A percentile compares a stretch with the other conserved stretches of the same genome.
Evolutionary conservation across 345 rosid genomes (phyloP).

Genomic region (Bretschneidera sinensis): DNA sequence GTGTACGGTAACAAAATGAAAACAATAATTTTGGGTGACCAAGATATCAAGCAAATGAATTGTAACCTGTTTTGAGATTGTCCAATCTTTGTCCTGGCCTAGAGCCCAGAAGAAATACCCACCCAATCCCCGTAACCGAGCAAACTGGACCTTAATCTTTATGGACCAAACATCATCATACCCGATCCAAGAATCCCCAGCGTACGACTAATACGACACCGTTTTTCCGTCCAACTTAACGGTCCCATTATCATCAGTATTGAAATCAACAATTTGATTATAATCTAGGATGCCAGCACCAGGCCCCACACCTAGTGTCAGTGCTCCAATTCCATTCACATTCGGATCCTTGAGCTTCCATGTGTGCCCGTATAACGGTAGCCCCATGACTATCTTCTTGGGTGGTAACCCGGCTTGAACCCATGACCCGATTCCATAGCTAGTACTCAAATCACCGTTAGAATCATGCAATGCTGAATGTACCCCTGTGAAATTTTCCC

Average conservation of each 20-base stretch:
- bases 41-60: not conserved
- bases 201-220: constrained; percentile 31
- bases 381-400: constrained; percentile 40
- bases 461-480: constrained; percentile 28
- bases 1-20: no score
- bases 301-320: constrained; percentile 25
- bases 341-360: constrained; percentile 37
- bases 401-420: constrained; percentile 26
- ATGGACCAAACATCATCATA: constrained; percentile 32
- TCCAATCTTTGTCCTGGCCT: constrained; percentile 28
- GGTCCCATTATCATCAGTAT: not conserved
- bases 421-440: constrained; percentile 34
- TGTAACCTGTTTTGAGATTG: constrained; percentile 16
- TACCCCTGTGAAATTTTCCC: constrained; percentile 34
- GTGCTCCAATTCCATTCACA: constrained; percentile 29
- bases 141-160: constrained; percentile 27
- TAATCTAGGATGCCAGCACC: constrained; percentile 23
- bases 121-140: constrained; percentile 21
- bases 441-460: constrained; percentile 26
- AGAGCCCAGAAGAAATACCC: constrained; percentile 50
- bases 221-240: constrained; percentile 16
- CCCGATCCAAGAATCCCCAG: constrained; percentile 32
- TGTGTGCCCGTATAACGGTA: constrained; percentile 37
- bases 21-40: not conserved
- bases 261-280: constrained; percentile 21